These are phyloP conservation scores for Colletotrichum karsti DNA, from an alignment of 2,329 filamentous ascomycete species.

Conservation along the genomic window DNA sequence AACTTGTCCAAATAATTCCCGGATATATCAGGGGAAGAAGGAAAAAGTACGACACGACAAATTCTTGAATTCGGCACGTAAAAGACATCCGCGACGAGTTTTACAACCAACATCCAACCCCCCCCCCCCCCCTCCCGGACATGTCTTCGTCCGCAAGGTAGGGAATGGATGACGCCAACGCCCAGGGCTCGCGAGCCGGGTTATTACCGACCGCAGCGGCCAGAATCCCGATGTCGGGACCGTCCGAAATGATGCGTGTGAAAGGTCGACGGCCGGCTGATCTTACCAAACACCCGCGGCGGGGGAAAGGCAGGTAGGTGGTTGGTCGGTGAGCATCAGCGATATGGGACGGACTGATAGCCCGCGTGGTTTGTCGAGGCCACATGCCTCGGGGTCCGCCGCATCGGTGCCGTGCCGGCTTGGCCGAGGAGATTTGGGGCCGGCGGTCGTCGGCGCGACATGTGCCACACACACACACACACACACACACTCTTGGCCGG, in stretches of 20 bases:
- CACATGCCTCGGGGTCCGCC: slow-evolving; percentile 1
- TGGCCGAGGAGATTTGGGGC: not conserved
- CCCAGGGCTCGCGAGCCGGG: slow-evolving; percentile 9
- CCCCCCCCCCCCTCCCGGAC: not conserved
- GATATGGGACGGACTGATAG: not conserved
- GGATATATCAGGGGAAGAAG: too few species aligned
- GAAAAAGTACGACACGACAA: too few species aligned
- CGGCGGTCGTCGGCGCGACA: not conserved
- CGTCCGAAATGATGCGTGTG: not conserved
- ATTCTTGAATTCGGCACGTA: too few species aligned
- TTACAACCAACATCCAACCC: not conserved
- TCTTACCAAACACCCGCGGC: not conserved
- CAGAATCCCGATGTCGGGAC: slow-evolving; percentile 19
- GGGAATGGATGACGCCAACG: slow-evolving; percentile 22
- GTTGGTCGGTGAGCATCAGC: not conserved
- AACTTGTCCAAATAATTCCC: not conserved
- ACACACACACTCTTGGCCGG: too few species aligned
- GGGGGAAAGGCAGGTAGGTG: not conserved
- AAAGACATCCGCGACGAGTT: too few species aligned
- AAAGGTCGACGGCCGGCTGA: not conserved
- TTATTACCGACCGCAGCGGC: slow-evolving; percentile 25
- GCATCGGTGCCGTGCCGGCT: not conserved
- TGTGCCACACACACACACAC: too few species aligned
- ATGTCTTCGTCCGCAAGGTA: slow-evolving; percentile 17
- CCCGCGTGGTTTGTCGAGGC: not conserved